Percentiles rank a stretch among this genome's conserved stretches.
These are phyloP conservation scores for Betula pendula DNA, from an alignment of 306 rosid genomes.

Conservation along the genomic window DNA sequence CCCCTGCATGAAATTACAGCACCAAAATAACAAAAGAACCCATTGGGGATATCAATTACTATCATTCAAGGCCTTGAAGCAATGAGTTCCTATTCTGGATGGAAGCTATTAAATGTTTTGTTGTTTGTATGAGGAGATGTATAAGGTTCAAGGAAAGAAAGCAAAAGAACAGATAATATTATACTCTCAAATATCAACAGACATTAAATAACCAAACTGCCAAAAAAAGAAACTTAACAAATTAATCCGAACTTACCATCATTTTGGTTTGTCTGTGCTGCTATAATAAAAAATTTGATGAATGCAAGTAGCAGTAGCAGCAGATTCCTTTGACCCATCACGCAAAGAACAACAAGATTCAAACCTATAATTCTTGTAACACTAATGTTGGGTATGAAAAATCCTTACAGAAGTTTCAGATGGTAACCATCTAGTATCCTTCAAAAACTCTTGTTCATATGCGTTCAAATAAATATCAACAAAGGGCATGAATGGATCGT, in stretches of 20 bases:
- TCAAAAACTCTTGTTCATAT: neutral
- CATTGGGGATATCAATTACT: neutral
- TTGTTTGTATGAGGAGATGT: no score
- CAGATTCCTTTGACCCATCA: conserved; percentile 19
- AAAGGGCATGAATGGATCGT: neutral
- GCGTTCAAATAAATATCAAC: neutral
- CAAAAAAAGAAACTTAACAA: neutral
- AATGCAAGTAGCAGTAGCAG: conserved; percentile 3
- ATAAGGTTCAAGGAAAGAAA: neutral
- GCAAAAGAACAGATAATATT: neutral
- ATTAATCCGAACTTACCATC: conserved; percentile 31
- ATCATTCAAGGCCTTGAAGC: neutral
- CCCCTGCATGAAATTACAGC: neutral
- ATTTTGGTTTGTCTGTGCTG: neutral
- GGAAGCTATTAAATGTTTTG: neutral
- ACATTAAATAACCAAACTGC: neutral
- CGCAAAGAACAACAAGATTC: neutral
- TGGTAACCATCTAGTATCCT: neutral
- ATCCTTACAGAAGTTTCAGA: neutral
- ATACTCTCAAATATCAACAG: neutral
- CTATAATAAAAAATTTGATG: neutral
- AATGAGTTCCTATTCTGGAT: neutral
- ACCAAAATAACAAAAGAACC: neutral
- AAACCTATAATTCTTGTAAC: neutral
- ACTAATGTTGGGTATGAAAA: neutral